Base-by-base conservation (phyloP, 306 rosid genomes). In the Quercus bicolor region DNA sequence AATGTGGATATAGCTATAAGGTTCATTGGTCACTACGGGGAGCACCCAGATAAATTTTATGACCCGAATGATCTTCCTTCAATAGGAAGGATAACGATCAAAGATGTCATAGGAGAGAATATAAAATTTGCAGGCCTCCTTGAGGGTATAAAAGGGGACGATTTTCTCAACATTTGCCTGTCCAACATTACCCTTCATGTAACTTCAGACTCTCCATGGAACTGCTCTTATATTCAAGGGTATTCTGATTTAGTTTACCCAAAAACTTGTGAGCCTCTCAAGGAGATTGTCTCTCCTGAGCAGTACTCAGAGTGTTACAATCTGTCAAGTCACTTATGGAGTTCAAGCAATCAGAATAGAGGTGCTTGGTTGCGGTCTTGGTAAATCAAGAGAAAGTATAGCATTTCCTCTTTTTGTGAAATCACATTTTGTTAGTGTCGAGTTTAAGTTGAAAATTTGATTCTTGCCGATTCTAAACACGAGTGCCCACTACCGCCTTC, bases 71-170 rank as follows among this genome's bases (percentile, higher is more conserved):
- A 88, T 75, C 82, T 87, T 37, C 97, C 97, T 57, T 68, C 85
- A 1, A 77, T 92, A 78, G 89, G 87, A 73, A 80, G 80, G 70
- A 72, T 92, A 57, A 92, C 94, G 18, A 64, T 90, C 33, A 82
- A 88, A 77, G 88, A 90, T 68, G 87, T 92, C 70, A 74, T 9
- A 64, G 94, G 90, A 73, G 84, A 83, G 77, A 87, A 81, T n/a
- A 83, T 92, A 3, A 80, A 20, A 78, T 70, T 23, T 10, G 95
- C 93, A 3, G 97, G 93, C 66, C 82, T 90, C 64, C 68, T 92
- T 43, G 94, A 88, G 80, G 97, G 97, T 74, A 84, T 90, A 81
- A 66, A 88, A 72, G 95, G 90, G 31, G 90, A 90, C 80, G 73
- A 52, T 15, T 92, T 92, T 83, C 76, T 72, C 51, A 51, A 87